A percentile compares a stretch with the other conserved stretches of the same genome.
These are phyloP conservation scores for Pichia pseudocactophila DNA, from an alignment of 805 yeast species.

Conservation along the genomic window DNA sequence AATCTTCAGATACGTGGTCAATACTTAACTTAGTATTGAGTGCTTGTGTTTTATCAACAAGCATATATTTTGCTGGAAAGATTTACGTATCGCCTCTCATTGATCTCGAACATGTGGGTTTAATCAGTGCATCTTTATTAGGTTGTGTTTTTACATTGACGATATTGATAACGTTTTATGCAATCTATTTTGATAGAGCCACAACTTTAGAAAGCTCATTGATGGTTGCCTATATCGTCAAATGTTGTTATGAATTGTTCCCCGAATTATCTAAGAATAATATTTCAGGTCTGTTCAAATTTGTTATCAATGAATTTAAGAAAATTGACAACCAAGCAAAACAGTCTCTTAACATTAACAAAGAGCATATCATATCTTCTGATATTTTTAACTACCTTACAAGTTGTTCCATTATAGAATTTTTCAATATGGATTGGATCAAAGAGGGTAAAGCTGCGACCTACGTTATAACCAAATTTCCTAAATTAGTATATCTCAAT, in stretches of 20 bases:
- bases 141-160: constrained; percentile 81
- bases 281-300: constrained; percentile 26
- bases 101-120: constrained; percentile 50
- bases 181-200: constrained; percentile 75
- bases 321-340: constrained; percentile 28
- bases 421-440: constrained; percentile 1
- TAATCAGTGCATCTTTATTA: constrained; percentile 68
- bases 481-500: neutral
- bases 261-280: constrained; percentile 65
- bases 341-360: constrained; percentile 15
- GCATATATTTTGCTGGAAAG: constrained; percentile 71
- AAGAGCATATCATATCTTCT: constrained; percentile 3
- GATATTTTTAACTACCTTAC: neutral
- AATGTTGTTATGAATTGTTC: constrained; percentile 86
- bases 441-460: constrained; percentile 1
- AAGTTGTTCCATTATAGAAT: neutral
- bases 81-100: constrained; percentile 67
- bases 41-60: constrained; percentile 66
- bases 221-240: constrained; percentile 82
- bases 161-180: constrained; percentile 66
- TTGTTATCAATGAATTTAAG: constrained; percentile 29
- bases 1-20: constrained; percentile 67
- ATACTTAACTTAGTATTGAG: constrained; percentile 63
- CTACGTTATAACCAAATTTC: constrained; percentile 1
- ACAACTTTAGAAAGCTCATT: constrained; percentile 86